Conservation (phyloP, 306 rosid genomes). For the Vicia villosa region DNA sequence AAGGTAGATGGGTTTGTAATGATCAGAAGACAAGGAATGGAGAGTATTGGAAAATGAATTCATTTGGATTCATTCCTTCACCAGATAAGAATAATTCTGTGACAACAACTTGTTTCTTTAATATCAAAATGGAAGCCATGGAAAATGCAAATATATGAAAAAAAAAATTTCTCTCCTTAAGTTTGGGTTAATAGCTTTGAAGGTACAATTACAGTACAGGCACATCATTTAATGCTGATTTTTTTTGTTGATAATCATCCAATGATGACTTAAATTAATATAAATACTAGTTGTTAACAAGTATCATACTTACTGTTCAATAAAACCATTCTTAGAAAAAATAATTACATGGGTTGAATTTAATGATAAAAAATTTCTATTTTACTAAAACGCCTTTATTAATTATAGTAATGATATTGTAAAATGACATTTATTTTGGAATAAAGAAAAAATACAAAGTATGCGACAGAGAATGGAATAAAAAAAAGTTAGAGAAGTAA, state of each 20-base stretch:
- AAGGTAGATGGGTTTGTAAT: slow-evolving; percentile 45
- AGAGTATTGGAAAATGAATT: slow-evolving; percentile 81
- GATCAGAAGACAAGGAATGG: slow-evolving; percentile 58
- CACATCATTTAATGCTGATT: slow-evolving; percentile 23
- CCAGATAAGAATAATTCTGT: slow-evolving; percentile 58
- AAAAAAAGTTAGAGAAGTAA: too few species aligned
- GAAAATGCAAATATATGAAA: slow-evolving; percentile 42
- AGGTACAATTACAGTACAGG: neutral
- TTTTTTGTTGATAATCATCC: neutral
- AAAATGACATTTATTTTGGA: too few species aligned
- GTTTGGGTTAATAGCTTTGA: slow-evolving; percentile 27
- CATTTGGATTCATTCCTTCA: slow-evolving; percentile 56
- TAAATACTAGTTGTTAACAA: slow-evolving; percentile 16
- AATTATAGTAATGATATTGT: too few species aligned
- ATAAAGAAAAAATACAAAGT: too few species aligned
- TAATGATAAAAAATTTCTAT: too few species aligned
- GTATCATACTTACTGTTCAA: too few species aligned
- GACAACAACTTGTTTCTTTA: slow-evolving; percentile 49
- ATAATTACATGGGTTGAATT: too few species aligned
- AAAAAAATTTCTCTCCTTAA: neutral
- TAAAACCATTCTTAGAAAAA: too few species aligned
- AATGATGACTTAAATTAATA: slow-evolving; percentile 27
- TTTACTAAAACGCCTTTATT: too few species aligned
- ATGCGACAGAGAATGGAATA: too few species aligned
- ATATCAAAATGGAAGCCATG: slow-evolving; percentile 53